These are phyloP conservation scores for Lunularia cruciata DNA, from an alignment of 225 moss, liverwort and hornwort species.

Conservation along the genomic window DNA sequence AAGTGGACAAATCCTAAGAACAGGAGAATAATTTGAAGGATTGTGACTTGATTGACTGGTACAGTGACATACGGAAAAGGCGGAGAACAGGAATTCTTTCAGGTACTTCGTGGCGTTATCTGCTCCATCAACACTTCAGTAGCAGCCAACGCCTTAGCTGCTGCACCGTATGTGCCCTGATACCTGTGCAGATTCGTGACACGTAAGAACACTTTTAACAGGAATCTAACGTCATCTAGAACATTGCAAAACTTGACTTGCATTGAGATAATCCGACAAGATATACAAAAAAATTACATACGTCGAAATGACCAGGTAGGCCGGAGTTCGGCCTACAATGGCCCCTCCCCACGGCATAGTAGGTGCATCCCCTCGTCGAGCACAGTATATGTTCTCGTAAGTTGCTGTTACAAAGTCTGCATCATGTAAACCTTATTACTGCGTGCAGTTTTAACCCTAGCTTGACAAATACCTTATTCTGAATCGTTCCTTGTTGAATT, in stretches of 20 bases:
- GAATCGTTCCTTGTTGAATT: too few relatives aligned
- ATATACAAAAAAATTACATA: conserved; percentile 10
- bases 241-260: background rate
- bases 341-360: conserved; percentile 44
- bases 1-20: too few relatives aligned
- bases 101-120: conserved; percentile 41
- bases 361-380: conserved; percentile 40
- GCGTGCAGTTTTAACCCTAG: too few relatives aligned
- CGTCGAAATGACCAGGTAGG: conserved; percentile 45
- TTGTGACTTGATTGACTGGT: too few relatives aligned
- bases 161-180: conserved; percentile 44
- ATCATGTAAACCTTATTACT: background rate
- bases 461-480: too few relatives aligned
- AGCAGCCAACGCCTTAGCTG: conserved; percentile 46
- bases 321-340: conserved; percentile 43
- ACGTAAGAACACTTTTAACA: background rate
- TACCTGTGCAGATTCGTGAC: too few relatives aligned
- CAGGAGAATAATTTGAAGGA: too few relatives aligned
- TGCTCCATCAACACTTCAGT: conserved; percentile 50
- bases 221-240: background rate
- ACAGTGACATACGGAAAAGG: too few relatives aligned
- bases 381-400: conserved; percentile 49
- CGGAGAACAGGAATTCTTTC: background rate
- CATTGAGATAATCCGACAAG: too few relatives aligned
- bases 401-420: conserved; percentile 48